Base-by-base conservation (phyloP, 192 early-diverging fungal genomes). In the Podila epigama region DNA sequence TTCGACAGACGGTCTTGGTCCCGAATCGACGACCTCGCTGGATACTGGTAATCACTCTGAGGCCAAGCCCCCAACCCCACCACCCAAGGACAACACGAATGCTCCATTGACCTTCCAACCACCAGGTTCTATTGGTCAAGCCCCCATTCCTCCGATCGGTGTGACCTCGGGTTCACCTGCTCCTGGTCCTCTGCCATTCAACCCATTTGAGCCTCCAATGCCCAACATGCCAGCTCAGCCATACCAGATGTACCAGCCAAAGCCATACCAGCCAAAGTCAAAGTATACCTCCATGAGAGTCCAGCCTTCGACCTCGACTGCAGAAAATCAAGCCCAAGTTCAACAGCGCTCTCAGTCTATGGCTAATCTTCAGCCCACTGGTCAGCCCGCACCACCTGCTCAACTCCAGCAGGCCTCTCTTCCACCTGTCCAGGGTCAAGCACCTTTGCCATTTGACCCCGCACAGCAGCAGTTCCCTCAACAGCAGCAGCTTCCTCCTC, bases 201-300 rank as follows among this genome's bases (percentile, higher is more conserved):
- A 48, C 44, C 44, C 44, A 20, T 15, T 48, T 7, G 44, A 48
- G 20, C 44, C 66, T 44, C 12, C 27, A 67, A 27, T 5, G 5
- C 55, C 55, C 9, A 41, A 60, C 3, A 68, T 77, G 72, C 72
- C 72, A 16, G 72, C 63, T 15, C 65, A 77, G 27, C 60, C 72
- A 0, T 77, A 77, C 41, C 72, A 77, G 42, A 28, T 77, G 15
- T 77, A 77, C 35, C 65, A 77, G 51, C 72, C 72, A 29, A 77
- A 77, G 44, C 72, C 72, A 4, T 77, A 77, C n/a, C 64, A 58
- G 42, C 72, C 72, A 63, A 68, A 77, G 36, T 58, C 65, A 5
- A 77, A 67, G 58, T 60, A 48, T 22, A 48, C 72, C 16, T 77
- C 72, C 6, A 48, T 68, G 13, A 77, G 25, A 27, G 11, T 51